Conservation (phyloP, 306 rosid species). For the Lathyrus tuberosus region DNA sequence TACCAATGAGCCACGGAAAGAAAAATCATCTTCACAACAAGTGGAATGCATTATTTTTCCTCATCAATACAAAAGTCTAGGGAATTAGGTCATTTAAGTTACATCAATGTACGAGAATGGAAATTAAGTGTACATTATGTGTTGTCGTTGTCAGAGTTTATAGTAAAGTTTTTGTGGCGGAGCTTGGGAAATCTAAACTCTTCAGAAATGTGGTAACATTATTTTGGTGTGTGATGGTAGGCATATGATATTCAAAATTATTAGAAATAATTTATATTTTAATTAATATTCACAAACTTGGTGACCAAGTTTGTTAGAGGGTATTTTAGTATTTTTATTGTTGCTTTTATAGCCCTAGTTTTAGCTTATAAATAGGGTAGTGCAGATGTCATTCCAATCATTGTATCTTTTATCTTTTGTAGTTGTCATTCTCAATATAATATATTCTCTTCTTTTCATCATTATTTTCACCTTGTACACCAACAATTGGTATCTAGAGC, state of each 20-base stretch:
- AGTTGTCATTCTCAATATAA: too few relatives aligned
- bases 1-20: background rate
- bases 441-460: too few relatives aligned
- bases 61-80: background rate
- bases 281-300: too few relatives aligned
- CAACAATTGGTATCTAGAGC: too few relatives aligned
- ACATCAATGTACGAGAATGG: constrained; percentile 44
- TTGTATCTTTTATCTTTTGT: too few relatives aligned
- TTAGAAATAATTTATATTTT: too few relatives aligned
- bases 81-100: constrained; percentile 15
- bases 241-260: background rate
- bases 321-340: too few relatives aligned
- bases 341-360: too few relatives aligned
- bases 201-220: background rate
- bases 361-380: too few relatives aligned
- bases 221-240: background rate
- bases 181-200: background rate
- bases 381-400: too few relatives aligned
- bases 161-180: constrained; percentile 37
- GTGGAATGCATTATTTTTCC: constrained; percentile 47
- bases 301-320: too few relatives aligned
- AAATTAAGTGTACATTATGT: constrained; percentile 7
- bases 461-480: too few relatives aligned
- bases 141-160: constrained; percentile 17
- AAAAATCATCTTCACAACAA: constrained; percentile 22